Conservation (phyloP, 2,329 filamentous ascomycete genomes). For the Calonectria pseudoturangicola region DNA sequence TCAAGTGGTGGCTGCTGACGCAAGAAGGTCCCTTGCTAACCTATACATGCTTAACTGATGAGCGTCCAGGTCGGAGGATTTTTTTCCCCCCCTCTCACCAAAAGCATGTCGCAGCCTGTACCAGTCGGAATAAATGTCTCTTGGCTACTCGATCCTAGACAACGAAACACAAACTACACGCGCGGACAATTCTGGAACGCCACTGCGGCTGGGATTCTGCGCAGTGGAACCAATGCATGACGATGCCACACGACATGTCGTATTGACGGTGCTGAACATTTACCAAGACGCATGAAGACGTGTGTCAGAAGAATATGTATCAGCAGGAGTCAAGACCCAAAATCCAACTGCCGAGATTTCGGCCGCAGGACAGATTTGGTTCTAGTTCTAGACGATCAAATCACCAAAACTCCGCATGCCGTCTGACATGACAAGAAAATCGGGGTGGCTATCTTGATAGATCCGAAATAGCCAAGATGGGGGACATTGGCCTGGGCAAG, state of each 20-base stretch:
- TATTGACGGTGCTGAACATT: not conserved
- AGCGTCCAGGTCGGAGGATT: not conserved
- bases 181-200: conserved; percentile 4
- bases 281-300: not conserved
- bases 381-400: not conserved
- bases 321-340: not conserved
- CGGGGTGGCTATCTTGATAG: conserved; percentile 5
- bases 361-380: conserved; percentile 1
- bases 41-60: not conserved
- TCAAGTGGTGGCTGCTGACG: not conserved
- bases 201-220: not conserved
- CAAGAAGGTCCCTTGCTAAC: not conserved
- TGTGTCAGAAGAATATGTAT: not conserved
- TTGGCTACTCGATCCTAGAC: not conserved
- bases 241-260: conserved; percentile 6
- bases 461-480: not conserved
- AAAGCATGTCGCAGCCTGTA: not conserved
- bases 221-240: conserved; percentile 5
- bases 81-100: not conserved
- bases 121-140: not conserved
- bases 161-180: conserved; percentile 5
- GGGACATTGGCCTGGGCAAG: conserved; percentile 2
- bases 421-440: conserved; percentile 10
- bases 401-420: not conserved
- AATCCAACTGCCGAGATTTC: not conserved